Conservation (phyloP, 2,329 filamentous ascomycete genomes). For the Myriosclerotinia curreyana region DNA sequence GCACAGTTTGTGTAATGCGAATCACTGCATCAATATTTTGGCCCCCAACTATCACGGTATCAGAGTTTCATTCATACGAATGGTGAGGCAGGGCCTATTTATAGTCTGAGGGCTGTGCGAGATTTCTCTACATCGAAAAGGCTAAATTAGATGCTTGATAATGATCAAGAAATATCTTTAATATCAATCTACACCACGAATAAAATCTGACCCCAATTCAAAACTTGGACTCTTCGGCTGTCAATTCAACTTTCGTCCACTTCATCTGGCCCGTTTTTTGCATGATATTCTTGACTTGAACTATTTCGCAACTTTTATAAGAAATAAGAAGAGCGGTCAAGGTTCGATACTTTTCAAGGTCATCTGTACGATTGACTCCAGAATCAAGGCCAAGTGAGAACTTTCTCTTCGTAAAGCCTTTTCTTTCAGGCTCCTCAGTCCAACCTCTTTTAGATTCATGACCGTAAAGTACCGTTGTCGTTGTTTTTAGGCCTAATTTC, state of each 20-base stretch:
- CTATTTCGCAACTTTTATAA: background rate
- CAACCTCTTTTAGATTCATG: background rate
- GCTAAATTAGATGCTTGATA: background rate
- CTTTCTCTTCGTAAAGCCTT: too few relatives aligned
- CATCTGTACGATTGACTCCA: background rate
- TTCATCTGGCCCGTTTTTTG: background rate
- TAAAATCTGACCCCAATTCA: background rate
- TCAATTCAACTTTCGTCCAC: background rate
- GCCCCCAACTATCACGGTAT: background rate
- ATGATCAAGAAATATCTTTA: background rate
- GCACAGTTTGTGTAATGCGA: constrained; percentile 1
- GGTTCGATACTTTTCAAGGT: background rate
- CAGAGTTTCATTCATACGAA: background rate
- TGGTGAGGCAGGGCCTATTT: background rate
- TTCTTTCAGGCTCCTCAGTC: too few relatives aligned
- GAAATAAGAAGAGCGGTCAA: background rate
- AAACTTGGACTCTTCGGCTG: background rate
- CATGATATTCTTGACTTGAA: background rate
- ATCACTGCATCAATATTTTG: background rate
- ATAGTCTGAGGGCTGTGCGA: background rate
- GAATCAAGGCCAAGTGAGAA: background rate
- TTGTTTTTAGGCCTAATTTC: too few relatives aligned
- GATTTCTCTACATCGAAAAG: background rate
- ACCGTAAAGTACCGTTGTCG: background rate
- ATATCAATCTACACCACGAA: background rate